Percentiles rank a stretch among this genome's conserved stretches.
Conservation (phyloP, 148 eudicot genomes). For the Chenopodium suecicum region DNA sequence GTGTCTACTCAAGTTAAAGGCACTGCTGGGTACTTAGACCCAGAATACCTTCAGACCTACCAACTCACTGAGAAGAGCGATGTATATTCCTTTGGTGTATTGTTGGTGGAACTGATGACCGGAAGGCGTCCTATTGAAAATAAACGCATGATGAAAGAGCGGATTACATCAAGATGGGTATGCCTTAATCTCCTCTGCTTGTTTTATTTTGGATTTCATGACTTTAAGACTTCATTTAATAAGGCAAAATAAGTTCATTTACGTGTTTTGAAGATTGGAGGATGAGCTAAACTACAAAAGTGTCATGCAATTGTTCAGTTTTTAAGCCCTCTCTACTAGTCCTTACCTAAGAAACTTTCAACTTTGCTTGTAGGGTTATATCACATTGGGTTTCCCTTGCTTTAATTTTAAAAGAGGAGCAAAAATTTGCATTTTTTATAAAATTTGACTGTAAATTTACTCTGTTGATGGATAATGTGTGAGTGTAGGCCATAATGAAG, state of each 20-base stretch:
- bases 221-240: neutral
- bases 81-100: conserved; percentile 92
- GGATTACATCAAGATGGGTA: conserved; percentile 85
- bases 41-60: conserved; percentile 76
- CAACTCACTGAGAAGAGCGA: conserved; percentile 93
- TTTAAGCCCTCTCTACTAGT: neutral
- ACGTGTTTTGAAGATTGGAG: no score
- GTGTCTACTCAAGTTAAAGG: conserved; percentile 93
- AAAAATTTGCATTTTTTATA: neutral
- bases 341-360: neutral
- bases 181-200: neutral
- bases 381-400: neutral
- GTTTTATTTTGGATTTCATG: neutral
- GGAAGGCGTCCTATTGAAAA: conserved; percentile 91
- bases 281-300: no score
- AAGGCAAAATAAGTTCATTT: neutral
- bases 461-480: neutral
- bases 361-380: neutral
- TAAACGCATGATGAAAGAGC: conserved; percentile 53
- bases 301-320: neutral
- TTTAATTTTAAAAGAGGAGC: neutral
- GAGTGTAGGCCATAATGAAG: conserved; percentile 68
- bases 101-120: conserved; percentile 77
- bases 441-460: neutral
- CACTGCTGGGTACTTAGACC: conserved; percentile 95